Base-by-base conservation (phyloP, 129 eudicot species). In the carrot (Daucus carota) region DNA sequence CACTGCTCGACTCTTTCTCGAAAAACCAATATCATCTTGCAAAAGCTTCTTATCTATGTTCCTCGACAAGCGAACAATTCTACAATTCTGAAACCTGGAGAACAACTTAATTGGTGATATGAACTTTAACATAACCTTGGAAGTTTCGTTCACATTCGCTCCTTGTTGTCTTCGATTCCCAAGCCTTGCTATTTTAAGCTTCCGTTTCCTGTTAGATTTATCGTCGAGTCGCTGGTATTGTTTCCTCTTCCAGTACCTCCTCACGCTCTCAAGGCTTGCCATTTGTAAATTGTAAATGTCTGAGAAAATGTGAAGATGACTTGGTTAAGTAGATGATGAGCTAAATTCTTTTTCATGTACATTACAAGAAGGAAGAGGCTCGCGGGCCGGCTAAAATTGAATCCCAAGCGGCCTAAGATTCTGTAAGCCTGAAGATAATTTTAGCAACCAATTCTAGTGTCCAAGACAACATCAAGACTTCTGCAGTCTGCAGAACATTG, bases 171-270 rank as follows among this genome's bases (percentile, higher is more conserved):
- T n/a, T n/a, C 36, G 78, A 24, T 5, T 62, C 17, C 81, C 81
- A 41, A 81, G 77, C 45, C 75, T 77, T 17, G 45, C 70, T 22
- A 52, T 65, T 77, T n/a, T 73, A 32, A 62, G 31, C 63, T 65
- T 81, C 74, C 43, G 66, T 17, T 42, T 77, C 22, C 28, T 75
- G 45, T 81, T 34, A 22, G 43, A 66, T 20, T 70, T 32, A 38
- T 50, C 72, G 8, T 47, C 68, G 5, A 81, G 50, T 28, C 81
- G 32, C 46, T 81, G 68, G 78, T 72, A 81, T 17, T 24, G 71
- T 69, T 59, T 77, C 26, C 78, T 81, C 75, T 78, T 77, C 81
- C 78, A 72, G 75, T 47, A 72, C 65, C 81, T 81, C 75, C 73
- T 81, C 26, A 48, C n/a, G 47, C 42, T 28, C 54, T 73, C 81